These are phyloP conservation scores for Colletotrichum sp. DNA, from an alignment of 2,329 filamentous ascomycete genomes.

Conservation along the genomic window DNA sequence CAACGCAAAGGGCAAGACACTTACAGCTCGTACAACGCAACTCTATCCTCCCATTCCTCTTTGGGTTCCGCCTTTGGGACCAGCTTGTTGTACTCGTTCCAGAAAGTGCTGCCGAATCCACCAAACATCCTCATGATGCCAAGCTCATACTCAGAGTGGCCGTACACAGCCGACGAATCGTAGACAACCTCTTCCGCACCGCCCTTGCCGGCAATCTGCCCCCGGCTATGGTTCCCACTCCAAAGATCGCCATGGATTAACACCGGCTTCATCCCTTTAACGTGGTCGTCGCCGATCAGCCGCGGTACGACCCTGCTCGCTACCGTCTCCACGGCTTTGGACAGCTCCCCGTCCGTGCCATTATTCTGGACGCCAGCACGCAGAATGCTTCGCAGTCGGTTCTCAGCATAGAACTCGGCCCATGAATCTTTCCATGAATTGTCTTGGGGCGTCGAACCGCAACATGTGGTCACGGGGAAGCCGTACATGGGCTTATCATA, in stretches of 20 bases:
- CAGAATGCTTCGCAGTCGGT: slow-evolving; percentile 72
- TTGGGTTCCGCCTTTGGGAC: slow-evolving; percentile 82
- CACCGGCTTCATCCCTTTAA: slow-evolving; percentile 74
- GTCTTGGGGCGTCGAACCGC: slow-evolving; percentile 82
- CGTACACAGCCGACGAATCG: slow-evolving; percentile 82
- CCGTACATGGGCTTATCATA: slow-evolving; percentile 72
- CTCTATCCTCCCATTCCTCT: slow-evolving; percentile 84
- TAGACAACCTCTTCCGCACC: slow-evolving; percentile 77
- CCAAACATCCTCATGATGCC: slow-evolving; percentile 98
- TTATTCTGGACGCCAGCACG: slow-evolving; percentile 62
- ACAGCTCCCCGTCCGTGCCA: slow-evolving; percentile 67
- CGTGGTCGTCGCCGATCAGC: slow-evolving; percentile 71
- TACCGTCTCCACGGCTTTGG: slow-evolving; percentile 67
- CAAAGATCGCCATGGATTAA: slow-evolving; percentile 93
- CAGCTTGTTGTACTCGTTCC: slow-evolving; percentile 76
- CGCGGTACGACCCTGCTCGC: slow-evolving; percentile 72
- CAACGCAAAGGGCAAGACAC: slow-evolving; percentile 35
- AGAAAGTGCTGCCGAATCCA: slow-evolving; percentile 76
- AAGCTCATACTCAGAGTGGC: slow-evolving; percentile 87
- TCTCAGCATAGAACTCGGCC: slow-evolving; percentile 85
- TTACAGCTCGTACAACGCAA: slow-evolving; percentile 82
- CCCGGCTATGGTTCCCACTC: slow-evolving; percentile 81
- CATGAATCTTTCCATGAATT: slow-evolving; percentile 77
- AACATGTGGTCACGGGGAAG: slow-evolving; percentile 85
- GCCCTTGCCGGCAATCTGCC: slow-evolving; percentile 58